Conservation (phyloP, 805 yeast species). For the Metschnikowia koreensis region DNA sequence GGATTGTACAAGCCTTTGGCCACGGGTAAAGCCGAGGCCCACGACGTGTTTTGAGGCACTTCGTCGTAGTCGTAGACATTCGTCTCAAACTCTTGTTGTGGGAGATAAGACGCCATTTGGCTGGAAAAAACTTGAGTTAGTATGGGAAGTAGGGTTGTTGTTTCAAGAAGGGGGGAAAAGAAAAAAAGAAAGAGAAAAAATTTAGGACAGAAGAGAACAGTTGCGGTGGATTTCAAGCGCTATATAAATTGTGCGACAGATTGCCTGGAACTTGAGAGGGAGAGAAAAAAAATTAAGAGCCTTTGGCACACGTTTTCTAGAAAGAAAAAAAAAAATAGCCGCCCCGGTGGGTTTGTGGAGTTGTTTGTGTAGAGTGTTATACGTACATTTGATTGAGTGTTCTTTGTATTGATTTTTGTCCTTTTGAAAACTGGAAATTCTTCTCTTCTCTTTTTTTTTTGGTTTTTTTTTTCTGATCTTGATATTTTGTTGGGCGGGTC, state of each 20-base stretch:
- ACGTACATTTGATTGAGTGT: not conserved
- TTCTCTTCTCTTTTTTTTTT: too few species aligned
- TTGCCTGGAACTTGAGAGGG: not conserved
- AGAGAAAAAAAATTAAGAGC: not conserved
- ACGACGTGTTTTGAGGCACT: constrained; percentile 73
- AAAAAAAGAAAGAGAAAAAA: not conserved
- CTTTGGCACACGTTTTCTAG: not conserved
- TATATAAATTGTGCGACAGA: too few species aligned
- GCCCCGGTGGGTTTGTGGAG: not conserved
- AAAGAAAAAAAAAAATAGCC: not conserved
- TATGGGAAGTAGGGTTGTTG: not conserved
- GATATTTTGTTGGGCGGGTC: not conserved
- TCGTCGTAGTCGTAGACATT: constrained; percentile 68
- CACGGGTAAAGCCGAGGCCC: constrained; percentile 89
- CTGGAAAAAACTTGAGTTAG: not conserved
- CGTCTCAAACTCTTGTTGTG: constrained; percentile 38
- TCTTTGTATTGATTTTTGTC: not conserved
- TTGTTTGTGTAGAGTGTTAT: not conserved
- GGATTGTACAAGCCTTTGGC: constrained; percentile 93
- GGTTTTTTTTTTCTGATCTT: too few species aligned
- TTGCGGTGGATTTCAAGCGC: too few species aligned
- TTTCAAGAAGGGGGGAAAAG: not conserved
- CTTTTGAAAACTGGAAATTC: too few species aligned
- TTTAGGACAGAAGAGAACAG: too few species aligned
- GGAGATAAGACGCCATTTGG: constrained; percentile 30